Conservation (phyloP, 805 yeast genomes). For the Saccharomycopsis sp. region DNA sequence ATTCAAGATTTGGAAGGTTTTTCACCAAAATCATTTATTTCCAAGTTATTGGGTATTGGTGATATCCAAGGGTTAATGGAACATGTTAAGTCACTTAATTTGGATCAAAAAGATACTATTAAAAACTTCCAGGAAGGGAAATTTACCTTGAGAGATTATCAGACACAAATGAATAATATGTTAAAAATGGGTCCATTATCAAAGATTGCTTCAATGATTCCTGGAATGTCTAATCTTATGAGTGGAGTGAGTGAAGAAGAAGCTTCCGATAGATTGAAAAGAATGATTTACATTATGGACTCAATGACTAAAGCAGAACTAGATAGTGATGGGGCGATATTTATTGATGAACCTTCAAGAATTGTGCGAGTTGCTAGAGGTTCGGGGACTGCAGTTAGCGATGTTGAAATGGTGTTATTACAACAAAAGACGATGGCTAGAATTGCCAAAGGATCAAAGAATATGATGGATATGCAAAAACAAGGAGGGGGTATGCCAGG, state of each 20-base stretch:
- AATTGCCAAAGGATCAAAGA: constrained; percentile 43
- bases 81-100: constrained; percentile 79
- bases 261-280: constrained; percentile 72
- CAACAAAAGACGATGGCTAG: constrained; percentile 92
- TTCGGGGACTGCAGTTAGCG: constrained; percentile 85
- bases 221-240: constrained; percentile 84
- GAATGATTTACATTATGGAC: constrained; percentile 88
- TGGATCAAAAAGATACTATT: constrained; percentile 84
- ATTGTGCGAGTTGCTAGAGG: constrained; percentile 90
- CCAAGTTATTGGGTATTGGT: constrained; percentile 92
- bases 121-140: constrained; percentile 93
- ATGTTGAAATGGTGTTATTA: constrained; percentile 84
- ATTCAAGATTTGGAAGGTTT: constrained; percentile 87
- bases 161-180: constrained; percentile 90
- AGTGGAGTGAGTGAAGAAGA: constrained; percentile 89
- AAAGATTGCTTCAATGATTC: constrained; percentile 92
- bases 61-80: constrained; percentile 92
- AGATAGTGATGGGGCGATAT: constrained; percentile 80
- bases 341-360: constrained; percentile 75
- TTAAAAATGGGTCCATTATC: constrained; percentile 96
- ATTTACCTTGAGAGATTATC: constrained; percentile 84
- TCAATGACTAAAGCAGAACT: constrained; percentile 92
- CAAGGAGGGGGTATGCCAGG: constrained; percentile 56
- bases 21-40: constrained; percentile 81
- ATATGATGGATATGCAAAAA: constrained; percentile 40